Percentiles rank a stretch among this genome's conserved stretches.
Conservation (phyloP, 2,329 filamentous ascomycete genomes). For the Fusarium sp. region DNA sequence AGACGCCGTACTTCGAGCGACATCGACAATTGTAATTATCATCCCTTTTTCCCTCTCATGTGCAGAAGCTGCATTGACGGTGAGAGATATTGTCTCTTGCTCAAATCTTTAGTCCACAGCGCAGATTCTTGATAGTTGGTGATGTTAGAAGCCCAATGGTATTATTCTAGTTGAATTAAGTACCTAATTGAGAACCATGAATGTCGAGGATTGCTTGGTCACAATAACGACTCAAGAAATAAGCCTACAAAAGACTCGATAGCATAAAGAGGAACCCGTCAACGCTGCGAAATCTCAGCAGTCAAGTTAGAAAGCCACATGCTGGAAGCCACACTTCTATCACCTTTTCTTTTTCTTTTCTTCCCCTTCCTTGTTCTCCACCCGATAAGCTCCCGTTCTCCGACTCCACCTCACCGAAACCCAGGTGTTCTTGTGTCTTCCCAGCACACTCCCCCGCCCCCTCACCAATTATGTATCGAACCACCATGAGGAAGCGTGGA, state of each 20-base stretch:
- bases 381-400: constrained; percentile 32
- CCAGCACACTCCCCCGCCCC: constrained; percentile 25
- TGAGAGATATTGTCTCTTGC: background rate
- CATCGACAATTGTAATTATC: background rate
- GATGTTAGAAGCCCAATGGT: background rate
- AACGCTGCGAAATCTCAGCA: background rate
- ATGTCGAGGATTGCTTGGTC: background rate
- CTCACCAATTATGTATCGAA: constrained; percentile 10
- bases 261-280: background rate
- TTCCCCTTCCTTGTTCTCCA: constrained; percentile 13
- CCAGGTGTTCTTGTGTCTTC: constrained; percentile 13
- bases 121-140: background rate
- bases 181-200: background rate
- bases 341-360: background rate
- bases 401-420: constrained; percentile 34
- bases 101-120: background rate
- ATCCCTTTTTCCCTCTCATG: background rate
- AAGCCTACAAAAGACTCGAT: background rate
- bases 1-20: background rate
- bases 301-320: constrained; percentile 22
- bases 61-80: background rate
- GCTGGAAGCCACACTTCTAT: constrained; percentile 11
- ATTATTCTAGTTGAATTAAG: background rate
- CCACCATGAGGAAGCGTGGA: background rate
- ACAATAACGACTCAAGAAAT: background rate